A percentile compares a stretch with the other conserved stretches of the same genome.
Evolutionary conservation across 352 stramenopile species (phyloP).

Genomic region (Globisporangium mamillatum): DNA sequence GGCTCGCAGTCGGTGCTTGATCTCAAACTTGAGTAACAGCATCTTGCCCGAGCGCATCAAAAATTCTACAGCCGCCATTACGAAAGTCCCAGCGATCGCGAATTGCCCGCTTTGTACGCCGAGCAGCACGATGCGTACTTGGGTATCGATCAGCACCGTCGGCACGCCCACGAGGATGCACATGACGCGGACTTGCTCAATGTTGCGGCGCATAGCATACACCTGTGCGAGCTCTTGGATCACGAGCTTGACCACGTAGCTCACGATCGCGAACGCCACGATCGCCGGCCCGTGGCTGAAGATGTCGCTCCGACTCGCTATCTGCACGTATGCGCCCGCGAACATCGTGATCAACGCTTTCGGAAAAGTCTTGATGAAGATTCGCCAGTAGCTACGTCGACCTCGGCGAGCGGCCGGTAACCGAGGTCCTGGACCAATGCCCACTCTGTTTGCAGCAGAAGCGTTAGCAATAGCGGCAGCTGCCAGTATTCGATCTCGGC

Average conservation of each 20-base stretch:
- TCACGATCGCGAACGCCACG: slow-evolving; percentile 10
- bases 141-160: slow-evolving; percentile 23
- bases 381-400: neutral
- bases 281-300: neutral
- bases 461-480: neutral
- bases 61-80: slow-evolving; percentile 7
- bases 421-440: neutral
- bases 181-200: slow-evolving; percentile 11
- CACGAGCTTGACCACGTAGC: slow-evolving; percentile 7
- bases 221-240: slow-evolving; percentile 12
- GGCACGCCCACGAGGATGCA: slow-evolving; percentile 14
- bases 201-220: neutral
- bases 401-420: neutral
- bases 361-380: neutral
- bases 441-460: neutral
- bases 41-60: neutral
- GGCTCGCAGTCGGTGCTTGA: neutral
- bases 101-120: neutral
- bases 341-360: neutral
- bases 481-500: neutral
- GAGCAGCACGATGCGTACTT: slow-evolving; percentile 22
- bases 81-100: neutral
- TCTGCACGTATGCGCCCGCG: slow-evolving; percentile 5
- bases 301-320: neutral
- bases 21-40: neutral